Percentiles rank a stretch among this genome's conserved stretches.
Conservation (phyloP, 768 basidiomycete species). For the Termitomyces sp. region DNA sequence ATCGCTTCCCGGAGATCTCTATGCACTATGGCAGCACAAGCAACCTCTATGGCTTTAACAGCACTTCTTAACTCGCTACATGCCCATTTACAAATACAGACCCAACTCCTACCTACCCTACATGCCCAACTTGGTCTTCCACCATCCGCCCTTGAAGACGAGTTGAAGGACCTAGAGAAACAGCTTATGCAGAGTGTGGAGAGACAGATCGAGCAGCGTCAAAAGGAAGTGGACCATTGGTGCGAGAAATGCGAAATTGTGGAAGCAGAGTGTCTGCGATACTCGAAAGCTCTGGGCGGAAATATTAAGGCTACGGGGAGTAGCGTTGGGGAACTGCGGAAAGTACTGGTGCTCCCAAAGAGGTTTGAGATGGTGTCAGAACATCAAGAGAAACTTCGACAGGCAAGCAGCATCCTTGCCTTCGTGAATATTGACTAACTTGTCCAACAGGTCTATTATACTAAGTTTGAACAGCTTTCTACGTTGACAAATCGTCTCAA, state of each 20-base stretch:
- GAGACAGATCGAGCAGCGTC: slow-evolving; percentile 57
- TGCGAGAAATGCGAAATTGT: slow-evolving; percentile 53
- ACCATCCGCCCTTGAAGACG: slow-evolving; percentile 72
- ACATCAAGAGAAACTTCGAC: slow-evolving; percentile 73
- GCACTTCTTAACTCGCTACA: slow-evolving; percentile 73
- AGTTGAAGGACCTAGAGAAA: slow-evolving; percentile 66
- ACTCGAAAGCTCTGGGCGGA: slow-evolving; percentile 65
- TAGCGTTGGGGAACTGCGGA: slow-evolving; percentile 62
- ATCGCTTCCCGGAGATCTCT: background rate
- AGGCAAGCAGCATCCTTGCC: slow-evolving; percentile 39
- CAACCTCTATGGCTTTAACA: slow-evolving; percentile 39
- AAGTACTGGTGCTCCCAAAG: slow-evolving; percentile 66
- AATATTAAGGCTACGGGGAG: slow-evolving; percentile 61
- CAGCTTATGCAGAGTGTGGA: slow-evolving; percentile 75
- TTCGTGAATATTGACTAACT: slow-evolving; percentile 2
- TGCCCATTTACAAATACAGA: slow-evolving; percentile 73
- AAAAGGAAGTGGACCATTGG: slow-evolving; percentile 77
- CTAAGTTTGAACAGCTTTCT: slow-evolving; percentile 69
- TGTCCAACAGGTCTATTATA: slow-evolving; percentile 55
- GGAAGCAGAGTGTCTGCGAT: slow-evolving; percentile 60
- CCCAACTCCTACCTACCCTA: slow-evolving; percentile 73
- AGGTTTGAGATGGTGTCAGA: slow-evolving; percentile 63
- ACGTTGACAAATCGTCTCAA: slow-evolving; percentile 64
- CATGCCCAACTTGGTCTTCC: slow-evolving; percentile 85
- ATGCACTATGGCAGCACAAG: slow-evolving; percentile 19